Evolutionary conservation across 805 yeast species (phyloP), one percentile per base, ranked within the genome.

Genomic region (Kodamaea leandrae): DNA sequence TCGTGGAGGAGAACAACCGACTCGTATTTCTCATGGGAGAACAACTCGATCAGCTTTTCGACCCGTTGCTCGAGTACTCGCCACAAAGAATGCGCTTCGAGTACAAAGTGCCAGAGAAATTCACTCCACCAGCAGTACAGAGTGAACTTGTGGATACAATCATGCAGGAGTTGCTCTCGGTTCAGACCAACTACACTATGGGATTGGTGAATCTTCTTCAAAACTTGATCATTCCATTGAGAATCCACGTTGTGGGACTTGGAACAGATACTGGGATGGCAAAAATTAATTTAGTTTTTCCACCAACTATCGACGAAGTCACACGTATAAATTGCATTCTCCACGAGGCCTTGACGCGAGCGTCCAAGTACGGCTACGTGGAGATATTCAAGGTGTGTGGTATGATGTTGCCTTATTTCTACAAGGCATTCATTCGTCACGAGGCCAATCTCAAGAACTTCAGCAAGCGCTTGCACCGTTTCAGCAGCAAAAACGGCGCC

Each of bases 241-340:
- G 98, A 50, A 77, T 85, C 12, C 72, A 74, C 43, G 88, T 84
- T 0, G 60, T 87, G 24, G 74, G 78, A 41, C 75, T 75, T 1
- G 59, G 80, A 4, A 67, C 74, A 3, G 71, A 71, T 8, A 57
- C 78, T 30, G 80, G 86, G 1, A 80, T 85, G 2, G 61, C 82
- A 2, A 78, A 80, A 49, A 70, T 90, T 24, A 90, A 91, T 59
- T 72, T 80, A 36, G 72, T 88, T 1, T 89, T 91, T 55, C 97
- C 98, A 2, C 97, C 97, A 1, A 91, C 98, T 0, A 84, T 91
- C 14, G 97, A 91, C 61, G 98, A 91, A 64, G 82, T 91, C 13
- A 86, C 95, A 8, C 73, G 97, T 54, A 82, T 91, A 28, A 90
- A 90, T 56, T 86, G 96, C 55, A 80, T 91, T 4, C 78, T 87